A percentile compares a stretch with the other conserved stretches of the same genome.
Conservation (phyloP, 805 yeast genomes). For the Pichia cephalocereana region DNA sequence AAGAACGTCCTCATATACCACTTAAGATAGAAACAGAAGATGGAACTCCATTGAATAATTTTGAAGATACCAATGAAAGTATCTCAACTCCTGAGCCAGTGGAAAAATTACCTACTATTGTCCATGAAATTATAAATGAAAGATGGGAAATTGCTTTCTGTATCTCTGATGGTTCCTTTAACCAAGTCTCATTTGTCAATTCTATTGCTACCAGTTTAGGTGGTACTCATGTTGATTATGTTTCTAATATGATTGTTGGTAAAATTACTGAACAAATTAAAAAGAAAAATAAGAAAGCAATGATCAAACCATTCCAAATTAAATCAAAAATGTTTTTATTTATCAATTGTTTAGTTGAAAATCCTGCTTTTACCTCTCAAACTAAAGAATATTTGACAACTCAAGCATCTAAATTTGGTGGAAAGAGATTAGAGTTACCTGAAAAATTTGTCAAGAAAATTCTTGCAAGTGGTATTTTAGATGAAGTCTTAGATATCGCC, state of each 20-base stretch:
- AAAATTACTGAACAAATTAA: conserved; percentile 68
- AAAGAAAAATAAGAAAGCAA: conserved; percentile 54
- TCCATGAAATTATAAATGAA: conserved; percentile 72
- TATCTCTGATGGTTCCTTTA: conserved; percentile 79
- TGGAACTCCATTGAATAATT: background rate
- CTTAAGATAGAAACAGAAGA: conserved; percentile 4
- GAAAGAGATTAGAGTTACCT: conserved; percentile 62
- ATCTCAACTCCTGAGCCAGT: conserved; percentile 8
- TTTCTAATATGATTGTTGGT: conserved; percentile 74
- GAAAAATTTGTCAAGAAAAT: conserved; percentile 68
- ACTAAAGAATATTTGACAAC: conserved; percentile 95
- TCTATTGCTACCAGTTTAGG: conserved; percentile 97
- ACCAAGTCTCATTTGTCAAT: conserved; percentile 94
- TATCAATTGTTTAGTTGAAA: conserved; percentile 85
- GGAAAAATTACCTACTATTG: conserved; percentile 45
- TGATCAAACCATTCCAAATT: conserved; percentile 81
- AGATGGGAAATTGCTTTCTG: conserved; percentile 97
- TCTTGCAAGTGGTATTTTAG: conserved; percentile 61
- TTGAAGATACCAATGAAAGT: conserved; percentile 7
- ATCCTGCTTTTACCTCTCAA: conserved; percentile 96
- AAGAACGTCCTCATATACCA: conserved; percentile 17
- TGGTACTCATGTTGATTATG: conserved; percentile 87
- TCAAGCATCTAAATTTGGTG: conserved; percentile 80
- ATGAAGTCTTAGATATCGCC: conserved; percentile 75
- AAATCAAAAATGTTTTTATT: conserved; percentile 85